Evolutionary conservation across 495 filamentous ascomycete species (phyloP).

Genomic region (Oidiodendron maius): DNA sequence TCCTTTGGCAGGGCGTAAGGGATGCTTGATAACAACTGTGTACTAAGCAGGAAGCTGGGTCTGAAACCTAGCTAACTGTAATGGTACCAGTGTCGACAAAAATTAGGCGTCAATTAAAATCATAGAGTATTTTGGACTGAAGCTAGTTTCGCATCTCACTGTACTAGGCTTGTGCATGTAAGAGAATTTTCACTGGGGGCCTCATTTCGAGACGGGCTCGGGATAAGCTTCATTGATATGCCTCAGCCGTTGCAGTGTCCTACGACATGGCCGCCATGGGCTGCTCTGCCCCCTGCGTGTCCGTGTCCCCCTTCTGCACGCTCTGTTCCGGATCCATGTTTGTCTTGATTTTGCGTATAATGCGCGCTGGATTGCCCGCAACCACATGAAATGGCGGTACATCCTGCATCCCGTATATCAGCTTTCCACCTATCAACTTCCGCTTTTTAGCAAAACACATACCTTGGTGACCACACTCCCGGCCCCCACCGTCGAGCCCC

Average conservation of each 20-base stretch:
- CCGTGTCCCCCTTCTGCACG: too few relatives aligned
- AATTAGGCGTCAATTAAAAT: not conserved
- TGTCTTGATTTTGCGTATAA: not conserved
- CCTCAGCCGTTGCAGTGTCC: not conserved
- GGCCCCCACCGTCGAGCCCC: slow-evolving; percentile 39
- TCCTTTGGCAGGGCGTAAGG: too few relatives aligned
- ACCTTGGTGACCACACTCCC: slow-evolving; percentile 41
- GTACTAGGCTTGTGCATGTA: not conserved
- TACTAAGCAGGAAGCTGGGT: too few relatives aligned
- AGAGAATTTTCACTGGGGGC: not conserved
- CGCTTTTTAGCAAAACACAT: too few relatives aligned
- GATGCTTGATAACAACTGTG: too few relatives aligned
- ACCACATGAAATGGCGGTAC: not conserved
- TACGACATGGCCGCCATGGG: too few relatives aligned
- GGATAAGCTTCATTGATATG: not conserved
- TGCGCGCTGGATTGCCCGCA: not conserved
- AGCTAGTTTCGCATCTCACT: not conserved
- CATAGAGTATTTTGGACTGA: not conserved
- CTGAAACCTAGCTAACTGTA: not conserved
- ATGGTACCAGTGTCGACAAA: not conserved
- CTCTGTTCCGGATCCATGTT: too few relatives aligned
- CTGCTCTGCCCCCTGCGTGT: too few relatives aligned
- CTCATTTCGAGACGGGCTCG: not conserved
- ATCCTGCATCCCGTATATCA: not conserved
- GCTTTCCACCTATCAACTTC: not conserved